Evolutionary conservation across 106 monocot species (phyloP).

Genomic region (Phalaenopsis aphrodite): DNA sequence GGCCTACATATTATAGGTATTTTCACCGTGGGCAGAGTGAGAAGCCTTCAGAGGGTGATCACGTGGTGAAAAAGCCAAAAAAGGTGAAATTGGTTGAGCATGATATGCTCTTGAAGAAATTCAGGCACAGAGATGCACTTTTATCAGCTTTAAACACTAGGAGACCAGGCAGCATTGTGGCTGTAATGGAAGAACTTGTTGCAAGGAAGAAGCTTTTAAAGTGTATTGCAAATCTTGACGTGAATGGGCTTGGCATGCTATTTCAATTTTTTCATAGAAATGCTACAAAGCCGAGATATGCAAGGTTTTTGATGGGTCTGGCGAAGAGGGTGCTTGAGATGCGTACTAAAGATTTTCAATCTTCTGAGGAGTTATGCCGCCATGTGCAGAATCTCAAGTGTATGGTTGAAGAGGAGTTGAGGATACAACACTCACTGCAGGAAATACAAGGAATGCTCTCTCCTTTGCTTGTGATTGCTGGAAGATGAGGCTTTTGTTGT

Average conservation of each 20-base stretch:
- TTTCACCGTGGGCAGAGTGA: conserved; percentile 66
- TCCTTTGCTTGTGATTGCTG: conserved; percentile 68
- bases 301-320: conserved; percentile 74
- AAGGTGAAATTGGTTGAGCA: conserved; percentile 68
- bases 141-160: conserved; percentile 41
- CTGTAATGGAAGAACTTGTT: conserved; percentile 83
- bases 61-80: conserved; percentile 35
- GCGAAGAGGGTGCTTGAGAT: conserved; percentile 67
- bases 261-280: conserved; percentile 58
- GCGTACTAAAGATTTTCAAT: conserved; percentile 49
- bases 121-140: conserved; percentile 80
- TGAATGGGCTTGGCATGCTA: conserved; percentile 53
- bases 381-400: conserved; percentile 60
- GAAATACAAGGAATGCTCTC: conserved; percentile 95
- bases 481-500: conserved; percentile 35
- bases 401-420: conserved; percentile 65
- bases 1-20: conserved; percentile 46
- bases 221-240: conserved; percentile 62
- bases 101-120: conserved; percentile 75
- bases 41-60: conserved; percentile 53
- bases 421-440: conserved; percentile 63
- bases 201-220: conserved; percentile 78
- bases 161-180: conserved; percentile 42
- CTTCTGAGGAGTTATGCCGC: conserved; percentile 33
- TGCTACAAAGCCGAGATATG: conserved; percentile 66